phyloP scores from a whole-genome alignment of 2,329 filamentous ascomycete species.

The Sordariomycetes sp. region DNA sequence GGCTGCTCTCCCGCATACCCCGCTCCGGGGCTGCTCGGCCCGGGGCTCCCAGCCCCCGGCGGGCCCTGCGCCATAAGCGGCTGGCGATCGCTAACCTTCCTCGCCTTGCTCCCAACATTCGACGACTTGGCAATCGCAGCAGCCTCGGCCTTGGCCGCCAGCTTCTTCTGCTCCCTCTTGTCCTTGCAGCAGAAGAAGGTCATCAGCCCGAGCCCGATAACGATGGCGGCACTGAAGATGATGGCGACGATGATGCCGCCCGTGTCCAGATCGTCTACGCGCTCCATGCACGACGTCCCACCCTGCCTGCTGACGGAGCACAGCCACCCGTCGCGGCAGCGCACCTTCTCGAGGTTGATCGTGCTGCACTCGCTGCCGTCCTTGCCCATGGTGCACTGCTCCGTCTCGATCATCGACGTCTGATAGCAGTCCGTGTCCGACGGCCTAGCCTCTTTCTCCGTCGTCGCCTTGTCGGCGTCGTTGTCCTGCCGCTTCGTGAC shows the following conservation, averaged over 20 bases:
- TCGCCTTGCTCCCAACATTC: slow-evolving; percentile 23
- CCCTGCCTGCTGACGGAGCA: slow-evolving; percentile 28
- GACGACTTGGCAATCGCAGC: slow-evolving; percentile 34
- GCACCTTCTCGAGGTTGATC: slow-evolving; percentile 17
- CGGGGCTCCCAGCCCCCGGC: slow-evolving; percentile 7
- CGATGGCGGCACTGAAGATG: slow-evolving; percentile 27
- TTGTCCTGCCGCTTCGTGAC: neutral
- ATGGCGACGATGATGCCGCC: slow-evolving; percentile 33
- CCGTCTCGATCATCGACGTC: slow-evolving; percentile 19
- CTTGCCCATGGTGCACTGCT: slow-evolving; percentile 10
- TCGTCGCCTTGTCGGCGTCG: neutral
- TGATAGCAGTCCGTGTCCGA: slow-evolving; percentile 18
- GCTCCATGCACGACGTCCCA: slow-evolving; percentile 28
- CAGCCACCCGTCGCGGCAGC: slow-evolving; percentile 28
- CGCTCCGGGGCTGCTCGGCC: neutral
- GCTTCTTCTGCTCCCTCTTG: slow-evolving; percentile 26
- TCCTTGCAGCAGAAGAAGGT: slow-evolving; percentile 40
- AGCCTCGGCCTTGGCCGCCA: slow-evolving; percentile 32
- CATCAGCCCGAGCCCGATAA: slow-evolving; percentile 23
- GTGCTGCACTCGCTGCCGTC: slow-evolving; percentile 20
- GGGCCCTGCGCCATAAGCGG: slow-evolving; percentile 20
- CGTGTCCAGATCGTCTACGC: slow-evolving; percentile 22
- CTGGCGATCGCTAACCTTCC: slow-evolving; percentile 17
- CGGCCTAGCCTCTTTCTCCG: slow-evolving; percentile 5
- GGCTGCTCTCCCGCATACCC: slow-evolving; percentile 1